A percentile compares a stretch with the other conserved stretches of the same genome.
Evolutionary conservation across 495 filamentous ascomycete genomes (phyloP).

Genomic region (Gamarada debralockiae): DNA sequence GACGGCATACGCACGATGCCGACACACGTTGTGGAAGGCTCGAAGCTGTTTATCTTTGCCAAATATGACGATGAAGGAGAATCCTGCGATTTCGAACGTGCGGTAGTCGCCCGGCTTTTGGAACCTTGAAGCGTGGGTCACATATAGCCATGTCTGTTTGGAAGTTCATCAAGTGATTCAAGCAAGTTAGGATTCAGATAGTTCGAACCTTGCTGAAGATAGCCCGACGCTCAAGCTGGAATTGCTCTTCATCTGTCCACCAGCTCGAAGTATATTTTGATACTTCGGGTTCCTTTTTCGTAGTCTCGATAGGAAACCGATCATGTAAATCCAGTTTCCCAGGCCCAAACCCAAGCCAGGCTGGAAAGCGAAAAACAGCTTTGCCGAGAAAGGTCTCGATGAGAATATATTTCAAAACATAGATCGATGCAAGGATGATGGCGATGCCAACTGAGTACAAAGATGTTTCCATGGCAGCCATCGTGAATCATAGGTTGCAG

Average conservation of each 20-base stretch:
- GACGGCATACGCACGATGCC: constrained; percentile 56
- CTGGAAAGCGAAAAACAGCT: neutral
- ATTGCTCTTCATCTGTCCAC: constrained; percentile 16
- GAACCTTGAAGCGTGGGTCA: constrained; percentile 42
- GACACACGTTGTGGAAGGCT: constrained; percentile 54
- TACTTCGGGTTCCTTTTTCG: neutral
- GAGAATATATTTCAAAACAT: neutral
- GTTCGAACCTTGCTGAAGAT: constrained; percentile 23
- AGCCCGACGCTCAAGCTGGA: constrained; percentile 19
- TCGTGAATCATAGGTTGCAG: neutral
- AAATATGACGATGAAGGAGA: constrained; percentile 42
- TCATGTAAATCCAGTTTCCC: too few relatives aligned
- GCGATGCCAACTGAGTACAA: neutral
- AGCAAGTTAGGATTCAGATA: constrained; percentile 4
- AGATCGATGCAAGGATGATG: neutral
- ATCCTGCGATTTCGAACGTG: constrained; percentile 41
- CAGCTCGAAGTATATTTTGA: constrained; percentile 1
- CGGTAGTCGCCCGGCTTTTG: constrained; percentile 46
- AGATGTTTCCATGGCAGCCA: neutral
- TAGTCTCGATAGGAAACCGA: too few relatives aligned
- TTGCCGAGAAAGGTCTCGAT: neutral
- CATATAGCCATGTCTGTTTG: constrained; percentile 42
- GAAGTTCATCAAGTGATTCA: neutral
- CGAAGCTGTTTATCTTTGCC: constrained; percentile 48
- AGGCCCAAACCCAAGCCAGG: too few relatives aligned